Conservation (phyloP, 2,329 filamentous ascomycete genomes). For the Venturia asperata region DNA sequence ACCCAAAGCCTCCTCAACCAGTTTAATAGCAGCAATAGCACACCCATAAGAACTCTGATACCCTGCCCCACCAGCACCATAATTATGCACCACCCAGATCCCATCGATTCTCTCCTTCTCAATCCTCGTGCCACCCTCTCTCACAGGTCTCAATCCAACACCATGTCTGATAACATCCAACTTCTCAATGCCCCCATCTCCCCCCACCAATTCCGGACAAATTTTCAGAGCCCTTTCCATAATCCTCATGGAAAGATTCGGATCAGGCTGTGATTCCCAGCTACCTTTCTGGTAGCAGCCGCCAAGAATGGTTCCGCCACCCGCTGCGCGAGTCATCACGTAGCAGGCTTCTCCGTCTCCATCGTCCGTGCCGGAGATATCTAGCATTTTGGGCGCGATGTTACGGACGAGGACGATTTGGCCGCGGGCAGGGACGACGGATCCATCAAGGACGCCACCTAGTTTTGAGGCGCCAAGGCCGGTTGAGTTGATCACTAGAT, state of each 20-base stretch:
- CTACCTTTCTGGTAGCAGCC: slow-evolving; percentile 73
- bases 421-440: slow-evolving; percentile 68
- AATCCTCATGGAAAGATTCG: slow-evolving; percentile 71
- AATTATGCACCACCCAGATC: slow-evolving; percentile 69
- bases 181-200: slow-evolving; percentile 59
- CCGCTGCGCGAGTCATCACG: slow-evolving; percentile 69
- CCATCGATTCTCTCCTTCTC: slow-evolving; percentile 63
- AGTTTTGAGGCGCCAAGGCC: slow-evolving; percentile 68
- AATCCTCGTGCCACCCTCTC: slow-evolving; percentile 65
- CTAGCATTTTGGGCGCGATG: slow-evolving; percentile 62
- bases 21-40: slow-evolving; percentile 34
- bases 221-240: slow-evolving; percentile 68
- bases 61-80: slow-evolving; percentile 73
- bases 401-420: slow-evolving; percentile 82
- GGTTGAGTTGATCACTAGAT: slow-evolving; percentile 77
- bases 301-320: slow-evolving; percentile 81
- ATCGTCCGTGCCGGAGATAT: slow-evolving; percentile 66
- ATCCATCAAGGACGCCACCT: slow-evolving; percentile 71
- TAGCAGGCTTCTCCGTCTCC: slow-evolving; percentile 61
- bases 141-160: slow-evolving; percentile 71
- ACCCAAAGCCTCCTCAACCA: slow-evolving; percentile 27
- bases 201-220: slow-evolving; percentile 56
- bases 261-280: slow-evolving; percentile 74
- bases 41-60: slow-evolving; percentile 47
- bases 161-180: slow-evolving; percentile 72